Conservation (phyloP, 1,139 yeast species). For the Pichia sp. region DNA sequence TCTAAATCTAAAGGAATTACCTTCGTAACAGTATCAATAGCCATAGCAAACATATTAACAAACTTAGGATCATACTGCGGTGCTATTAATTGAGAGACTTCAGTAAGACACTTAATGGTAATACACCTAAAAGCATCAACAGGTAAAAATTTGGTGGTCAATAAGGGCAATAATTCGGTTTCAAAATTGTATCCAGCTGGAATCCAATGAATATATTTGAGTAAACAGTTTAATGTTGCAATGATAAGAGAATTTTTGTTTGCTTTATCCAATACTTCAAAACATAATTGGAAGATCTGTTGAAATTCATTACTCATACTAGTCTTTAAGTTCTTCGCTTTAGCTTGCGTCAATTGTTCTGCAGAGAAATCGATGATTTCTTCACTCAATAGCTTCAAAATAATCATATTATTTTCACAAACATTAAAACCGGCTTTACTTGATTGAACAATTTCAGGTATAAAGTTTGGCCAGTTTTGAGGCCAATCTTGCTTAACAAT, state of each 20-base stretch:
- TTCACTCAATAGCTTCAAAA: conserved; percentile 80
- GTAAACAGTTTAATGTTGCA: conserved; percentile 77
- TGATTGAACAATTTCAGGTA: conserved; percentile 84
- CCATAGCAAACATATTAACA: conserved; percentile 59
- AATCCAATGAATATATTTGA: conserved; percentile 90
- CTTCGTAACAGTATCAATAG: conserved; percentile 64
- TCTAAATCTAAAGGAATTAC: conserved; percentile 74
- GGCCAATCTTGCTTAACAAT: conserved; percentile 99
- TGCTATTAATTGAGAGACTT: conserved; percentile 63
- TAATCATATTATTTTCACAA: conserved; percentile 95
- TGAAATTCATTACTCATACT: conserved; percentile 88
- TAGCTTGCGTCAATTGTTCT: conserved; percentile 95
- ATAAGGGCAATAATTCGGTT: conserved; percentile 65
- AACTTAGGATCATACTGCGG: conserved; percentile 63
- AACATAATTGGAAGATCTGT: conserved; percentile 87
- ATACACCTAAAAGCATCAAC: conserved; percentile 79
- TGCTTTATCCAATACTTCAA: conserved; percentile 86
- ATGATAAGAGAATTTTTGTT: conserved; percentile 71
- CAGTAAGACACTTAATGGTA: conserved; percentile 87
- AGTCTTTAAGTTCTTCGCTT: conserved; percentile 71
- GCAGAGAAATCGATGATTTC: conserved; percentile 93
- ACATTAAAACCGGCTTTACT: conserved; percentile 84
- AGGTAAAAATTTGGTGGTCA: conserved; percentile 67
- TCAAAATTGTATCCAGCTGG: conserved; percentile 86
- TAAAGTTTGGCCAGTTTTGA: conserved; percentile 93